phyloP scores from a whole-genome alignment of 805 yeast species.

The Kluyveromyces nonfermentans region DNA sequence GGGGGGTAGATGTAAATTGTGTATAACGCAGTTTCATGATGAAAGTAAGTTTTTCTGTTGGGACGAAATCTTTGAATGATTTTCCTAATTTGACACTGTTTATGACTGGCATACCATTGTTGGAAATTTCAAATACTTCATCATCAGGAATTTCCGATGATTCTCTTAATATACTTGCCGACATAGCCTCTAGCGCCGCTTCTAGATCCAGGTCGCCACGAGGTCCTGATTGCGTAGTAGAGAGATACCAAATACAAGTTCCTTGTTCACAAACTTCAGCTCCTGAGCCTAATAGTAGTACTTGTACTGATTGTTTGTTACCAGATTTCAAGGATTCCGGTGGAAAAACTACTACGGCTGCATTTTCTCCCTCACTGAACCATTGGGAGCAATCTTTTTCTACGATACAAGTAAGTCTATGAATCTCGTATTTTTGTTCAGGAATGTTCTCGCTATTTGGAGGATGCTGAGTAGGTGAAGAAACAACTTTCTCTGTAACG shows the following conservation, averaged over 20 bases:
- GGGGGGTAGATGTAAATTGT: slow-evolving; percentile 48
- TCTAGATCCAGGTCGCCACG: slow-evolving; percentile 72
- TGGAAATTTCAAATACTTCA: slow-evolving; percentile 42
- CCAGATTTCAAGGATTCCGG: slow-evolving; percentile 61
- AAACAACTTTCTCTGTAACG: slow-evolving; percentile 70
- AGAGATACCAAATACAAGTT: slow-evolving; percentile 83
- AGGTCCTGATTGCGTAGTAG: slow-evolving; percentile 61
- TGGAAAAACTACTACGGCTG: slow-evolving; percentile 88
- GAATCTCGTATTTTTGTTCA: slow-evolving; percentile 44
- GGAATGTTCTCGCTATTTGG: slow-evolving; percentile 34
- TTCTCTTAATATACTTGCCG: slow-evolving; percentile 72
- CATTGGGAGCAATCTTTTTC: slow-evolving; percentile 84
- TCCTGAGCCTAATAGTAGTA: slow-evolving; percentile 76
- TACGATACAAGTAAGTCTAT: slow-evolving; percentile 74
- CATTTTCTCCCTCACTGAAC: slow-evolving; percentile 77
- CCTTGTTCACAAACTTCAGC: slow-evolving; percentile 82
- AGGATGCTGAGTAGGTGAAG: slow-evolving; percentile 63
- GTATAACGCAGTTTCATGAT: slow-evolving; percentile 53
- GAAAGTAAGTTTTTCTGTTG: slow-evolving; percentile 59
- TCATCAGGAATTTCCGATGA: slow-evolving; percentile 52
- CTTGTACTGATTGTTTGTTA: slow-evolving; percentile 74
- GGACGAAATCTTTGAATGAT: slow-evolving; percentile 75
- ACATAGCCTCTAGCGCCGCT: slow-evolving; percentile 72
- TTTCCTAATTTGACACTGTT: slow-evolving; percentile 82
- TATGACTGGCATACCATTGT: slow-evolving; percentile 59